Percentiles rank a stretch among this genome's conserved stretches.
Conservation (phyloP, 164 flowering plant genomes). For the Vitis rupestris region DNA sequence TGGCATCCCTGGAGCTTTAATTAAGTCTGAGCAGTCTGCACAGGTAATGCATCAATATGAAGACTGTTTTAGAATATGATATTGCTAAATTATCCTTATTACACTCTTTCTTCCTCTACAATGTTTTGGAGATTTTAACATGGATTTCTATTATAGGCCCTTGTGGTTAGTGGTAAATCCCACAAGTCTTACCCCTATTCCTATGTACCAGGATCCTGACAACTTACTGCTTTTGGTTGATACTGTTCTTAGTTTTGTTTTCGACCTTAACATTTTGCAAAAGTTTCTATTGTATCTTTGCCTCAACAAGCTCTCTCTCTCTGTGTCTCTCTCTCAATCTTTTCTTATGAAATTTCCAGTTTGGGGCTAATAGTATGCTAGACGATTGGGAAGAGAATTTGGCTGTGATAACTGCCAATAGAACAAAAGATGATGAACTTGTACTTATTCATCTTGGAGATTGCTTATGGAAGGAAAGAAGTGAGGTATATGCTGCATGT, state of each 20-base stretch:
- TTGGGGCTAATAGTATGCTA: conserved; percentile 58
- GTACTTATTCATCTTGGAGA: conserved; percentile 92
- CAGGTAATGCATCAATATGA: conserved; percentile 45
- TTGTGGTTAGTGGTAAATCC: not conserved
- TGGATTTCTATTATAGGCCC: not conserved
- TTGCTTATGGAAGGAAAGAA: conserved; percentile 82
- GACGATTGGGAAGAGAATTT: conserved; percentile 91
- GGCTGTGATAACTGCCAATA: conserved; percentile 82
- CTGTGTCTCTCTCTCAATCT: not conserved
- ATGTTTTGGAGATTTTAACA: not conserved
- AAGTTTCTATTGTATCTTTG: no score
- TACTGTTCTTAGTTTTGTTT: no score
- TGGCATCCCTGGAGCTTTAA: conserved; percentile 26
- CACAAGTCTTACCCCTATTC: no score
- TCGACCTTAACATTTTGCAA: no score
- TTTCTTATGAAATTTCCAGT: conserved; percentile 27
- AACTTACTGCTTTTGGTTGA: no score
- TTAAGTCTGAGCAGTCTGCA: conserved; percentile 46
- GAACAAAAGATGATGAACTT: conserved; percentile 89
- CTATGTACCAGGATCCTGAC: no score
- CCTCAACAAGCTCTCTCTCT: not conserved
- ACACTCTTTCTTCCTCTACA: not conserved
- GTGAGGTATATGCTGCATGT: conserved; percentile 49
- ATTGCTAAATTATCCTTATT: not conserved
- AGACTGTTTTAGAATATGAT: not conserved